Conservation (phyloP, 1,139 yeast genomes). For the Candida sp. region DNA sequence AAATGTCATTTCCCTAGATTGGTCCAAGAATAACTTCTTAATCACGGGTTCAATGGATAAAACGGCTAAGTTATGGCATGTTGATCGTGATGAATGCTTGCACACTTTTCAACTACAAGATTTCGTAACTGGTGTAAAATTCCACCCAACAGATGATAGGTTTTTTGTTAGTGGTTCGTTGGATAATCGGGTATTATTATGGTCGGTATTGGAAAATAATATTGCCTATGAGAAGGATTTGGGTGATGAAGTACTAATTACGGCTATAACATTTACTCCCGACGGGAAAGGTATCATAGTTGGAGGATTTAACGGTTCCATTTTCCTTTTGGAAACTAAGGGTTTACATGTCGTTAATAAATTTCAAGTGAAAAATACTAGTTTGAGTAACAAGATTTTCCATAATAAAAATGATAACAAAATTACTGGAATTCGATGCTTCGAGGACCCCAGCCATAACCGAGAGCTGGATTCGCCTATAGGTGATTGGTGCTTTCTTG, state of each 20-base stretch:
- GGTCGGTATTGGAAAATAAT: constrained; percentile 72
- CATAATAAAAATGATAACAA: constrained; percentile 26
- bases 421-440: constrained; percentile 39
- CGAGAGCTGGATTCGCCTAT: constrained; percentile 7
- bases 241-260: constrained; percentile 60
- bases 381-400: constrained; percentile 23
- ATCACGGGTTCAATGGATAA: constrained; percentile 84
- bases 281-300: constrained; percentile 63
- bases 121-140: constrained; percentile 77
- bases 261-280: constrained; percentile 71
- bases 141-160: constrained; percentile 86
- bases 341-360: constrained; percentile 55
- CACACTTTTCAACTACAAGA: constrained; percentile 71
- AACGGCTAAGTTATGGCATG: constrained; percentile 83
- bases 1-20: constrained; percentile 70
- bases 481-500: constrained; percentile 38
- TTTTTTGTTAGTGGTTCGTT: constrained; percentile 83
- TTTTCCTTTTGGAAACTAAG: constrained; percentile 60
- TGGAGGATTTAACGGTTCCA: constrained; percentile 81
- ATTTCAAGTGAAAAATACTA: constrained; percentile 46
- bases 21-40: constrained; percentile 87
- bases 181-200: constrained; percentile 72
- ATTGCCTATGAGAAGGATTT: constrained; percentile 32
- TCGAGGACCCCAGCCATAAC: constrained; percentile 15
- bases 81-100: constrained; percentile 60